Evolutionary conservation across 441 rosid species (phyloP).

Genomic region (Manihot esculenta): DNA sequence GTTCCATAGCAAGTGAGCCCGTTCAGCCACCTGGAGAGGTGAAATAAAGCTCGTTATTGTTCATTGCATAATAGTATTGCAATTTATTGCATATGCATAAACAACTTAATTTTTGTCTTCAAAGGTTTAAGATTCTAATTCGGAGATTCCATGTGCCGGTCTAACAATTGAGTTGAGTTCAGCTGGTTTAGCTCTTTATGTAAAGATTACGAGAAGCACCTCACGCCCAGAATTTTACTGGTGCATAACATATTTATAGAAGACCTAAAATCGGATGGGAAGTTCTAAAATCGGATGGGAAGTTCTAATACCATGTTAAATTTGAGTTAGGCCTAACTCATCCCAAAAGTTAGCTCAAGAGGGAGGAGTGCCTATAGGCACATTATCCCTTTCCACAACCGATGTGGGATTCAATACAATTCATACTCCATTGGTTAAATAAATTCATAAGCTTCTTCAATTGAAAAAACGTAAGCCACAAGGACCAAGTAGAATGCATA

Average conservation of each 20-base stretch:
- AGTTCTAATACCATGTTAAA: too few relatives aligned
- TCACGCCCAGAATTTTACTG: too few relatives aligned
- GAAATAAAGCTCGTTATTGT: conserved; percentile 17
- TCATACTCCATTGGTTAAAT: background rate
- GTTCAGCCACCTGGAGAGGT: conserved; percentile 65
- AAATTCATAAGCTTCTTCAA: conserved; percentile 9
- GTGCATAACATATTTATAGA: too few relatives aligned
- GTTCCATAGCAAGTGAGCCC: conserved; percentile 72
- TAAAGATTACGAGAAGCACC: background rate
- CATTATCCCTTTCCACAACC: too few relatives aligned
- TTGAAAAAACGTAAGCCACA: background rate
- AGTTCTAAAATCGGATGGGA: too few relatives aligned
- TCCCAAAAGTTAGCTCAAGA: too few relatives aligned
- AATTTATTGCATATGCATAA: background rate
- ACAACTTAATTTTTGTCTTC: background rate
- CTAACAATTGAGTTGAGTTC: background rate
- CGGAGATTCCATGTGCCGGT: background rate
- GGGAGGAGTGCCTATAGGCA: too few relatives aligned
- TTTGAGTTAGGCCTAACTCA: too few relatives aligned
- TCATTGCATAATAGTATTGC: background rate
- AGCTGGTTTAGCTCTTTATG: background rate
- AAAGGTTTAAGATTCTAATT: background rate
- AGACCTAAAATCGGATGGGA: too few relatives aligned
- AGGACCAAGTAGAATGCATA: conserved; percentile 1
- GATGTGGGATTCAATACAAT: too few relatives aligned